Evolutionary conservation across 2,329 filamentous ascomycete genomes (phyloP), one percentile per base, ranked within the genome.

Genomic region (Colletotrichum destructivum): DNA sequence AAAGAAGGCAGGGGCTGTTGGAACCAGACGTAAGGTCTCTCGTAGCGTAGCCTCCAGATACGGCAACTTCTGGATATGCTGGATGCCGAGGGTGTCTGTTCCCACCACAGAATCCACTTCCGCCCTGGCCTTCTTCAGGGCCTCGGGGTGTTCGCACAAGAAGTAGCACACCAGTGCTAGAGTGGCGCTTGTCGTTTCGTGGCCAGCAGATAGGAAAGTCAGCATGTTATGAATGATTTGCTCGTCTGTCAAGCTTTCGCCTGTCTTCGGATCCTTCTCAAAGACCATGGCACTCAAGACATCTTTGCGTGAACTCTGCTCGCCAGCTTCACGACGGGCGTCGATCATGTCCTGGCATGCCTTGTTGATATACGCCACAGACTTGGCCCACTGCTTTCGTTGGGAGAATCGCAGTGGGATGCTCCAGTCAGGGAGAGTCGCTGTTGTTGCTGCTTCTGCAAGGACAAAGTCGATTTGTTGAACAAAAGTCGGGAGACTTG

Each of bases 221-320:
- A 93, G 90, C 81, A 94, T 89, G 74, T 94, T 93, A 77, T 92
- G 86, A 18, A 89, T 86, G 73, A 94, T 92, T 60, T 85, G 88
- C 5, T 87, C 83, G 71, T 93, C 90, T 1, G 84, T 87, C 74
- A 94, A 82, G n/a, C 86, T 87, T 75, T 91, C 84, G 15, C 92
- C 91, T 4, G 92, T 94, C 80, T 90, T 88, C 1, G 90, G 86
- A 77, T 95, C 93, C 13, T 85, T 86, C 0, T 91, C 91, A 8
- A 90, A 84, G 55, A 95, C 82, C 91, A 95, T 93, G 44, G 42
- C 91, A 89, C 72, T 89, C 88, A 13, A 95, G 81, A 7, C 95
- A 82, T 79, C 93, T 66, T 95, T 86, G 81, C 18, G 47, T 23
- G 89, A 86, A 3, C 89, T 86, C 7, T 4, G 46, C 16, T 7